These are phyloP conservation scores for Fusarium sp. DNA, from an alignment of 2,329 filamentous ascomycete genomes.

Conservation along the genomic window DNA sequence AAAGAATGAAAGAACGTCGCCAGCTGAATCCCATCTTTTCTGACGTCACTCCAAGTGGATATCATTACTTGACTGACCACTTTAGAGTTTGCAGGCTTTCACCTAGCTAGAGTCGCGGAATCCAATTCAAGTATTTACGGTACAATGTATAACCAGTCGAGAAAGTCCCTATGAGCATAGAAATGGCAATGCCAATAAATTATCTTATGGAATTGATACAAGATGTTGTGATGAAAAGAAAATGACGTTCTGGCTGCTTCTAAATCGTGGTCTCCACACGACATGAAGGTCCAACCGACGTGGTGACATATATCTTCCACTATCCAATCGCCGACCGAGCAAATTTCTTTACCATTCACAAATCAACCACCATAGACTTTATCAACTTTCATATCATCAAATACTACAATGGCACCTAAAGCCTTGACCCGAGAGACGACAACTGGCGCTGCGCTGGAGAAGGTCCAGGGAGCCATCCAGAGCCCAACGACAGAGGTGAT, in stretches of 20 bases:
- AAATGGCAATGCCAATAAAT: background rate
- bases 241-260: background rate
- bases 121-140: background rate
- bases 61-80: background rate
- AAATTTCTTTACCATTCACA: background rate
- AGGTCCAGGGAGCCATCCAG: slow-evolving; percentile 33
- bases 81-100: background rate
- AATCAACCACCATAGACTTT: background rate
- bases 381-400: background rate
- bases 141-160: background rate
- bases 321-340: background rate
- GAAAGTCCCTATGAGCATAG: too few relatives aligned
- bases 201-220: background rate
- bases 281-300: slow-evolving; percentile 28
- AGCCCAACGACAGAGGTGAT: slow-evolving; percentile 21
- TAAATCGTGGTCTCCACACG: slow-evolving; percentile 6
- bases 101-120: background rate
- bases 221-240: background rate
- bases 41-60: background rate
- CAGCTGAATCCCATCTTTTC: background rate
- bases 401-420: slow-evolving; percentile 22
- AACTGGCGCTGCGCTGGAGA: slow-evolving; percentile 23
- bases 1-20: background rate
- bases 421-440: slow-evolving; percentile 25
- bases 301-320: background rate